A percentile compares a stretch with the other conserved stretches of the same genome.
Evolutionary conservation across 208 protist genomes (phyloP).

Genomic region (Wallacemonas sp.): DNA sequence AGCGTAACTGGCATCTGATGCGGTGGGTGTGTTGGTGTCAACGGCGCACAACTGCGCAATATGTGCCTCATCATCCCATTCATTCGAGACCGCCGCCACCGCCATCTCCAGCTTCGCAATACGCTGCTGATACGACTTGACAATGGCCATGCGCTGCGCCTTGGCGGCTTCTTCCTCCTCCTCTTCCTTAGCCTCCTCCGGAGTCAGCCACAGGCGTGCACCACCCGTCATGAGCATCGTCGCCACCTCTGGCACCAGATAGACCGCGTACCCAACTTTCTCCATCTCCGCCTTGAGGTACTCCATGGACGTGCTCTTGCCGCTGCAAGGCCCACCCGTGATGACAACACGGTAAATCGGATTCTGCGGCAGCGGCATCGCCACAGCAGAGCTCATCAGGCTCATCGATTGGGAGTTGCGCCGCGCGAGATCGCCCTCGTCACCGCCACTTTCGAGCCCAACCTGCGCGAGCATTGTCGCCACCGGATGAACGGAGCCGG

Average conservation of each 20-base stretch:
- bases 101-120: slow-evolving; percentile 18
- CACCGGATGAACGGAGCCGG: not conserved
- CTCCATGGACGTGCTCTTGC: slow-evolving; percentile 39
- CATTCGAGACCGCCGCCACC: not conserved
- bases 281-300: slow-evolving; percentile 31
- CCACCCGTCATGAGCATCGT: slow-evolving; percentile 46
- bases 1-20: no score
- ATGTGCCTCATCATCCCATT: no score
- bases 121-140: slow-evolving; percentile 15
- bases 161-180: slow-evolving; percentile 21
- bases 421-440: not conserved
- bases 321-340: slow-evolving; percentile 59
- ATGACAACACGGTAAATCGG: slow-evolving; percentile 51
- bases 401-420: not conserved
- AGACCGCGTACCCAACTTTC: slow-evolving; percentile 33
- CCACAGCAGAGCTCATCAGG: slow-evolving; percentile 4
- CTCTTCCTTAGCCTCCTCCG: slow-evolving; percentile 15
- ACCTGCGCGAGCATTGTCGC: slow-evolving; percentile 4
- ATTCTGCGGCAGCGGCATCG: slow-evolving; percentile 21
- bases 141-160: slow-evolving; percentile 11
- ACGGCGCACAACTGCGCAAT: no score
- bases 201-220: slow-evolving; percentile 29
- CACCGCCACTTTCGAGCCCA: not conserved
- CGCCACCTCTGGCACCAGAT: slow-evolving; percentile 53
- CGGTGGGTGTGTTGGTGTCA: no score